A percentile compares a stretch with the other conserved stretches of the same genome.
Conservation (phyloP, 2,329 filamentous ascomycete species). For the Paecilomyces niveus region DNA sequence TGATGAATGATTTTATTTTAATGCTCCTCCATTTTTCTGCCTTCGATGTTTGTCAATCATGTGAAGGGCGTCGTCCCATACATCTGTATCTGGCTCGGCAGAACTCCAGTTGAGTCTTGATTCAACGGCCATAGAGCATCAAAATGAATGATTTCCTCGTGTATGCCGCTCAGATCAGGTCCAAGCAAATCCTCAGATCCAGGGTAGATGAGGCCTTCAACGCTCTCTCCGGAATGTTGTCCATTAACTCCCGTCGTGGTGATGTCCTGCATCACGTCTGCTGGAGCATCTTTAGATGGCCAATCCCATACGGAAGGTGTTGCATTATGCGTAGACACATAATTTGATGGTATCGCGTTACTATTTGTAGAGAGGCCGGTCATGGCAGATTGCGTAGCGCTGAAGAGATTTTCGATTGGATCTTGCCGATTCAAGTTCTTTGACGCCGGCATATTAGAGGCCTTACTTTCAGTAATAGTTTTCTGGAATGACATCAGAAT, state of each 20-base stretch:
- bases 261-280: constrained; percentile 1
- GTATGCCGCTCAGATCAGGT: constrained; percentile 6
- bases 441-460: constrained; percentile 1
- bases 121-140: constrained; percentile 10
- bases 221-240: constrained; percentile 3
- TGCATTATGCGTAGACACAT: not conserved
- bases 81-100: constrained; percentile 10
- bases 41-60: not conserved
- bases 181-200: constrained; percentile 7
- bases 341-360: not conserved
- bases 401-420: constrained; percentile 9
- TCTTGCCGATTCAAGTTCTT: constrained; percentile 5
- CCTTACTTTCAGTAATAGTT: constrained; percentile 7
- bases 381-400: not conserved
- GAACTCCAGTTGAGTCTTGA: constrained; percentile 6
- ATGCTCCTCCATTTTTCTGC: not conserved
- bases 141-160: constrained; percentile 10
- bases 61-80: constrained; percentile 8
- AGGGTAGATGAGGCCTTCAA: constrained; percentile 9
- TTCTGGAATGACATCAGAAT: constrained; percentile 46
- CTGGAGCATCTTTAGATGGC: not conserved
- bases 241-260: constrained; percentile 1
- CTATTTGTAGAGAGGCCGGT: not conserved
- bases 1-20: not conserved
- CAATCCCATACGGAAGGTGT: constrained; percentile 8